phyloP scores from a whole-genome alignment of 176 grass and related monocot species.

The Canna indica region DNA sequence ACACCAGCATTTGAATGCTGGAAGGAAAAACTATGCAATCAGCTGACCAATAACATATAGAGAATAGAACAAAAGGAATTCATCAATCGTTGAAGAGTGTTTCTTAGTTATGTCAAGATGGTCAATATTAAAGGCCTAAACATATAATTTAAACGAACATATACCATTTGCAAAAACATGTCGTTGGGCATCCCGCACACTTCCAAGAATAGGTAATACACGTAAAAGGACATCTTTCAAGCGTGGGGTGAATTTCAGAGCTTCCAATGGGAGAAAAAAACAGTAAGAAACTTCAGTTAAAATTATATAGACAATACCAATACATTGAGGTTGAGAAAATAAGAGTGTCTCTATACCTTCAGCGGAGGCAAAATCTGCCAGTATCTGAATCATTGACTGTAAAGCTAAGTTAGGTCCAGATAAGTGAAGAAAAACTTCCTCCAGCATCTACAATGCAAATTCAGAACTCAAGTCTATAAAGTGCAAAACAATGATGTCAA shows the following conservation, averaged over 20 bases:
- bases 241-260: conserved; percentile 86
- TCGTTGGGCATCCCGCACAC: conserved; percentile 63
- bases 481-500: background rate
- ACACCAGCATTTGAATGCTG: conserved; percentile 98
- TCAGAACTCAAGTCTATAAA: conserved; percentile 9
- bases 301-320: conserved; percentile 30
- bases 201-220: conserved; percentile 92
- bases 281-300: conserved; percentile 35
- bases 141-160: conserved; percentile 12
- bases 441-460: conserved; percentile 61
- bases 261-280: conserved; percentile 43
- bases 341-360: conserved; percentile 57
- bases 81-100: too few species aligned
- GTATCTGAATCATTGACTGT: conserved; percentile 92
- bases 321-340: conserved; percentile 21
- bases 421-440: conserved; percentile 91
- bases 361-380: conserved; percentile 75
- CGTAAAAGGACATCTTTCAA: conserved; percentile 90
- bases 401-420: conserved; percentile 82
- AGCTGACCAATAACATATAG: background rate
- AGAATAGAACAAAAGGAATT: background rate
- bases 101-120: background rate
- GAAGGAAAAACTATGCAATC: conserved; percentile 9
- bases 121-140: background rate
- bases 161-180: conserved; percentile 97